A percentile compares a stretch with the other conserved stretches of the same genome.
phyloP scores from a whole-genome alignment of 176 grass and related monocot genomes.

The sorghum (Sorghum bicolor) region Sorghum_bicolor_NCBIv3 NC_012871.2:1404501-1405000 shows the following conservation, averaged over 20 bases:
- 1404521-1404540: too few relatives aligned
- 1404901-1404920: too few relatives aligned
- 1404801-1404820: too few relatives aligned
- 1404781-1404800: too few relatives aligned
- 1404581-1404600: not conserved
- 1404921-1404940: too few relatives aligned
- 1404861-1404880: too few relatives aligned
- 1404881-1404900: too few relatives aligned
- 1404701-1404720: constrained; percentile 1
- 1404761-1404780: not conserved
- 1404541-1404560: too few relatives aligned
- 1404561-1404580: not conserved
- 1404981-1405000: not conserved
- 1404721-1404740: constrained; percentile 33
- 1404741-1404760: constrained; percentile 31
- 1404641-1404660: constrained; percentile 17
- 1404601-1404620: not conserved
- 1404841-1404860: too few relatives aligned
- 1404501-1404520: too few relatives aligned
- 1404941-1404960: too few relatives aligned
- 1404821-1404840: too few relatives aligned
- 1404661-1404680: constrained; percentile 20
- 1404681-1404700: not conserved
- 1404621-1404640: not conserved
- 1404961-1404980: not conserved